A percentile compares a stretch with the other conserved stretches of the same genome.
phyloP scores from a whole-genome alignment of 1,284 basidiomycete species.

The Tylopilus sp. region DNA sequence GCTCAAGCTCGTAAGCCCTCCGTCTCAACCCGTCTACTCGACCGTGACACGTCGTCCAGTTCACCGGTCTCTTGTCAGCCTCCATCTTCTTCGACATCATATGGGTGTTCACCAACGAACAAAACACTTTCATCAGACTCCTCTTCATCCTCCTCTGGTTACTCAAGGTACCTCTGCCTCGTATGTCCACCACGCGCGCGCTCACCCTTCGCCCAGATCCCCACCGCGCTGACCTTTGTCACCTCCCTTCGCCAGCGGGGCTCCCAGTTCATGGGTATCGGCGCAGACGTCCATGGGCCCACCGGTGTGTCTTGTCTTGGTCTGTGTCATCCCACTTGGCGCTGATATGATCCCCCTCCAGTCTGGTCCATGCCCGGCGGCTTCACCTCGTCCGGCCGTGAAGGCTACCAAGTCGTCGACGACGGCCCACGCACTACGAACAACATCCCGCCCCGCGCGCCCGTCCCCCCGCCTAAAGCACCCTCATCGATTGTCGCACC shows the following conservation, averaged over 20 bases:
- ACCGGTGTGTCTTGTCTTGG: conserved; percentile 58
- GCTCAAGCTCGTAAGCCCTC: conserved; percentile 65
- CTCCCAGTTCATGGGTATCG: conserved; percentile 68
- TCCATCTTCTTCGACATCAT: conserved; percentile 77
- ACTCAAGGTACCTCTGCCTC: conserved; percentile 65
- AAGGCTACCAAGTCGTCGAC: conserved; percentile 81
- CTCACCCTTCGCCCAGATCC: conserved; percentile 50
- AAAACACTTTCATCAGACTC: conserved; percentile 66
- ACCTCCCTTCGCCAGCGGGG: conserved; percentile 71
- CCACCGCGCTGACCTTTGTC: conserved; percentile 70
- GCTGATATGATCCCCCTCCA: conserved; percentile 39
- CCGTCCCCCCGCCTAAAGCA: conserved; percentile 41
- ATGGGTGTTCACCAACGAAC: conserved; percentile 71
- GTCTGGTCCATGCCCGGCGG: conserved; percentile 92
- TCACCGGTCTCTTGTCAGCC: conserved; percentile 68
- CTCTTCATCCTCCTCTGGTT: conserved; percentile 70
- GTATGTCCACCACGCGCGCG: no score
- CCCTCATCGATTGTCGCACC: conserved; percentile 15
- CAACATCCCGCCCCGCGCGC: conserved; percentile 44
- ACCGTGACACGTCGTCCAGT: conserved; percentile 52
- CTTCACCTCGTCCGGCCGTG: conserved; percentile 67
- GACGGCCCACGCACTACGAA: conserved; percentile 61
- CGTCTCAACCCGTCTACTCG: neutral
- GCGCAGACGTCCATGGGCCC: conserved; percentile 68
- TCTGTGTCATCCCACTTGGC: neutral